Percentiles rank a stretch among this genome's conserved stretches.
These are phyloP conservation scores for Penicillium sp. DNA, from an alignment of 2,329 filamentous ascomycete genomes.

Conservation along the genomic window DNA sequence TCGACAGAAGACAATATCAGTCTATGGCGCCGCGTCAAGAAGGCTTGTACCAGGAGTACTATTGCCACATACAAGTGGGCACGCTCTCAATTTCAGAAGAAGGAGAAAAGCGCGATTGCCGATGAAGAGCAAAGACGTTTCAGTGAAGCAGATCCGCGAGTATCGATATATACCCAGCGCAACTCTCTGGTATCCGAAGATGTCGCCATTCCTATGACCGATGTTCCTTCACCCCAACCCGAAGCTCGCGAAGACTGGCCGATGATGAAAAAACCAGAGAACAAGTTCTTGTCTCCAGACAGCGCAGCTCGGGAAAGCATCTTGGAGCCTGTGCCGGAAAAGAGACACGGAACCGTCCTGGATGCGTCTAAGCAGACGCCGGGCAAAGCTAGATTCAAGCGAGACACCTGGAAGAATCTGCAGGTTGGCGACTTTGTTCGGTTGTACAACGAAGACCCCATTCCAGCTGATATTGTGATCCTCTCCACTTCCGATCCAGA, in stretches of 20 bases:
- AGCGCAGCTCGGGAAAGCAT: conserved; percentile 29
- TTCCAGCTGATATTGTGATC: conserved; percentile 90
- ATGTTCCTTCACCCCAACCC: conserved; percentile 76
- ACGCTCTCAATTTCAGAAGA: conserved; percentile 47
- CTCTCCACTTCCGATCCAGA: conserved; percentile 90
- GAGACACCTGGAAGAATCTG: conserved; percentile 91
- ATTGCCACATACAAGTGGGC: conserved; percentile 55
- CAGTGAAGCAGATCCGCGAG: conserved; percentile 54
- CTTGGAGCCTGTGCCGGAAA: conserved; percentile 28
- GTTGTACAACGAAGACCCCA: conserved; percentile 91
- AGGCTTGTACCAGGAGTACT: conserved; percentile 66
- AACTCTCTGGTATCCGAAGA: conserved; percentile 40
- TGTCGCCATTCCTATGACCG: conserved; percentile 90
- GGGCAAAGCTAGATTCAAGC: conserved; percentile 80
- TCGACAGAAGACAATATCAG: conserved; percentile 82
- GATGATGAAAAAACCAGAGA: conserved; percentile 29
- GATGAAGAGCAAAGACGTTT: conserved; percentile 57
- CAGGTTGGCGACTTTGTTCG: conserved; percentile 95
- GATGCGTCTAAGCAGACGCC: conserved; percentile 63
- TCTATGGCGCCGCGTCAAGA: conserved; percentile 83
- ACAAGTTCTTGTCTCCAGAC: conserved; percentile 31
- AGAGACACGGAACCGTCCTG: conserved; percentile 64
- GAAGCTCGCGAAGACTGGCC: conserved; percentile 48
- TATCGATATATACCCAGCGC: conserved; percentile 54
- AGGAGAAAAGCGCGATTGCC: conserved; percentile 35